These are phyloP conservation scores for Jimgerdemannia lactiflua DNA, from an alignment of 192 early-diverging fungal genomes.

Conservation along the genomic window DNA sequence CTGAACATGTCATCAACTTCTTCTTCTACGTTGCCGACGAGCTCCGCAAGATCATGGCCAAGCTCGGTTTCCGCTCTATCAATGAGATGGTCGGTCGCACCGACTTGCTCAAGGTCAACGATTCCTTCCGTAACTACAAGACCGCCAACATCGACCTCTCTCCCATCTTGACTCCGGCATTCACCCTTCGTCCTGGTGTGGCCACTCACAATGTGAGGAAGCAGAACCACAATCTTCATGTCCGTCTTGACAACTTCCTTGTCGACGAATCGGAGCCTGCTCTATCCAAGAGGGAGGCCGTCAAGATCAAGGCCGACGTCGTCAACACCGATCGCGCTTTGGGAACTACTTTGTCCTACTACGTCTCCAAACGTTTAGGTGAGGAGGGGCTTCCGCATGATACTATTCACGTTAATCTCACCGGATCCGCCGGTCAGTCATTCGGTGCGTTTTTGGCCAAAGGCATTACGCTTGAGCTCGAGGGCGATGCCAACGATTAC, in stretches of 20 bases:
- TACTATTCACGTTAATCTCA: constrained; percentile 84
- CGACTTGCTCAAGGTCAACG: constrained; percentile 81
- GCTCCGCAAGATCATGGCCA: constrained; percentile 89
- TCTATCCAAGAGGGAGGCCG: constrained; percentile 53
- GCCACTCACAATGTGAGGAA: constrained; percentile 77
- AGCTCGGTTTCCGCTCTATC: constrained; percentile 88
- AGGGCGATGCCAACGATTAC: constrained; percentile 99
- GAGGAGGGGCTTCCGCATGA: constrained; percentile 82
- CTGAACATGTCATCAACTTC: constrained; percentile 99
- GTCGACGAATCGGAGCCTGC: constrained; percentile 80
- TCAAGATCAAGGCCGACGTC: constrained; percentile 61
- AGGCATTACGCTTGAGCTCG: constrained; percentile 88
- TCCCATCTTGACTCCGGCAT: constrained; percentile 87
- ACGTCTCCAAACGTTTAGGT: constrained; percentile 76
- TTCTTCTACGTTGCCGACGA: constrained; percentile 98
- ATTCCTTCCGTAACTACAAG: constrained; percentile 75
- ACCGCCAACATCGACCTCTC: constrained; percentile 82
- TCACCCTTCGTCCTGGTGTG: constrained; percentile 81
- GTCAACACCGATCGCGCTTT: constrained; percentile 96
- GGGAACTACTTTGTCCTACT: constrained; percentile 90
- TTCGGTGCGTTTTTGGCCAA: constrained; percentile 92
- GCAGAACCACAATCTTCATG: constrained; percentile 88
- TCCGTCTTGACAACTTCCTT: constrained; percentile 84
- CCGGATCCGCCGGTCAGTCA: constrained; percentile 94
- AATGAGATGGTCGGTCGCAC: constrained; percentile 96